Base-by-base conservation (phyloP, 208 protist species). In the Leishmania mexicana region DNA sequence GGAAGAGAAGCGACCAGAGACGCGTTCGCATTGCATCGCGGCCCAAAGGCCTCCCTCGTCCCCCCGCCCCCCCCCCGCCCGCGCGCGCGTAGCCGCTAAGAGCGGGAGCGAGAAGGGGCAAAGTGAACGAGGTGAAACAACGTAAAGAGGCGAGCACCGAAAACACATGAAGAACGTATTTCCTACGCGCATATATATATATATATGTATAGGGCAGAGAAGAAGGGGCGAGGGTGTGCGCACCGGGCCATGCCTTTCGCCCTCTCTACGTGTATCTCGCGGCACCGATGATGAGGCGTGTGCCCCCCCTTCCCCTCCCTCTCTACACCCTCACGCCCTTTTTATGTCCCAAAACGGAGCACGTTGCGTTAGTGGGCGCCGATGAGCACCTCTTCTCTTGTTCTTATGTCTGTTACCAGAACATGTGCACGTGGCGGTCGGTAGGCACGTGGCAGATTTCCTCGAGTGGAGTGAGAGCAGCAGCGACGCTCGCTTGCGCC, bases 1-100 rank as follows among this genome's bases (percentile, higher is more conserved):
- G 40, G 58, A 81, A 80, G 42, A 68, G 28, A 82, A 73, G 57
- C 11, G 31, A 81, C n/a, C 31, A 80, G 45, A 76, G 13, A 31
- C 10, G 13, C n/a, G 13, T 68, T 35, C 7, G 8, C 2, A 54
- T 10, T 5, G 51, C 51, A 54, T 54, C 17, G 51, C 2, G 15
- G 4, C 51, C 51, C 10, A 17, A 31, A 0, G 58, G 58, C 58
- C n/a, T 31, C 58, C 58, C 28, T 10, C 58, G 31, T 35, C 31
- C 31, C 31, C 31, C 31, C 31, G 31, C 31, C 31, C 31, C 31
- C 31, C 31, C 31, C 31, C 31, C 31, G 31, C 31, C 31, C 31
- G 0, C 31, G 31, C 31, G 31, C 31, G 31, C 1, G 28, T 28
- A 64, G 58, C 31, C 4, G 58, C 58, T 64, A 17, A 35, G 58